phyloP scores from a whole-genome alignment of 768 basidiomycete species.

The Pleurotus djamor region DNA sequence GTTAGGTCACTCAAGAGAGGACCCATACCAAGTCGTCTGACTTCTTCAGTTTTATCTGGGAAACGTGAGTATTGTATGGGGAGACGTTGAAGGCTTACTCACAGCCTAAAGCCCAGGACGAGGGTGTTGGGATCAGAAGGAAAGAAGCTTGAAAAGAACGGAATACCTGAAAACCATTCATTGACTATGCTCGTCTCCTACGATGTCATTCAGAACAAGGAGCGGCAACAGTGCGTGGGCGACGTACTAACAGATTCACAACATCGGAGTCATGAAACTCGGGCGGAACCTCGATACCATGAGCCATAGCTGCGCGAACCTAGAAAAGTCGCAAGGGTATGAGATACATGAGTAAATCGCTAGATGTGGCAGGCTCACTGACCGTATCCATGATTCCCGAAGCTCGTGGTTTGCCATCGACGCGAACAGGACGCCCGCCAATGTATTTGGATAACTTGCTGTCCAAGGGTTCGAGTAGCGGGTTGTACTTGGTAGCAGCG shows the following conservation, averaged over 20 bases:
- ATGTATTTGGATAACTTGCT: constrained; percentile 66
- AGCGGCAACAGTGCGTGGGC: not conserved
- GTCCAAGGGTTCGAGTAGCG: constrained; percentile 59
- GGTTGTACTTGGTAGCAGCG: constrained; percentile 64
- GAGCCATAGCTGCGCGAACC: constrained; percentile 69
- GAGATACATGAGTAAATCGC: not conserved
- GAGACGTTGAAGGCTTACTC: not conserved
- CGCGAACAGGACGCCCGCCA: constrained; percentile 62
- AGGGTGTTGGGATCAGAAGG: constrained; percentile 9
- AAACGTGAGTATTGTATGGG: not conserved
- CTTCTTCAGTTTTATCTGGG: constrained; percentile 72
- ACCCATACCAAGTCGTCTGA: constrained; percentile 76
- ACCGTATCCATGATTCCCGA: constrained; percentile 78
- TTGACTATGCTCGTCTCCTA: constrained; percentile 72
- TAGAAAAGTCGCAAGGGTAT: constrained; percentile 16
- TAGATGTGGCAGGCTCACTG: constrained; percentile 5
- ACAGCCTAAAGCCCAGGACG: constrained; percentile 9
- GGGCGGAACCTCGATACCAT: constrained; percentile 66
- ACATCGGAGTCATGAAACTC: constrained; percentile 68
- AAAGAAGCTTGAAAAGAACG: not conserved
- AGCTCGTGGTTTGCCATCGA: constrained; percentile 75
- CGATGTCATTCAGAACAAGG: not conserved
- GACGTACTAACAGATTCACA: constrained; percentile 54
- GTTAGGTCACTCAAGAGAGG: constrained; percentile 64
- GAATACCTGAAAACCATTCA: constrained; percentile 74